Conservation (phyloP, 1,284 basidiomycete species). For the Meira nashicola region DNA sequence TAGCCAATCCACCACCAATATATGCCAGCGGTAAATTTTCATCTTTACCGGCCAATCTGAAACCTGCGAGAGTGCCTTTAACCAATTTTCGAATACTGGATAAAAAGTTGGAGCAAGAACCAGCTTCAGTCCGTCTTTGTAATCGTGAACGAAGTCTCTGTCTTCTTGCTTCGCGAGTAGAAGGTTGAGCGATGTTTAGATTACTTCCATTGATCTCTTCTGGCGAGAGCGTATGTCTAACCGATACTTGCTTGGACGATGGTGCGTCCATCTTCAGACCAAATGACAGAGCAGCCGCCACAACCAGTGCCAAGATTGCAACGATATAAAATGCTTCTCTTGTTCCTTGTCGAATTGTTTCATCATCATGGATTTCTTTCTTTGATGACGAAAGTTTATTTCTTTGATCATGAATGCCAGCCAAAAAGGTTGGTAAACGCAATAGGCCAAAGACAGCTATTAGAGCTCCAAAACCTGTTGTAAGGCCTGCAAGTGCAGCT, state of each 20-base stretch:
- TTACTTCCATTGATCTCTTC: conserved; percentile 2
- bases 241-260: neutral
- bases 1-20: conserved; percentile 30
- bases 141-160: conserved; percentile 4
- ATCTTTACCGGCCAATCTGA: conserved; percentile 13
- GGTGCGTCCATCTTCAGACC: conserved; percentile 14
- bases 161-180: conserved; percentile 10
- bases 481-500: conserved; percentile 28
- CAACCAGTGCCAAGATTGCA: neutral
- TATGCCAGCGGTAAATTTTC: conserved; percentile 30
- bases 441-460: conserved; percentile 34
- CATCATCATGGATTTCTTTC: conserved; percentile 8
- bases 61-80: conserved; percentile 9
- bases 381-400: neutral
- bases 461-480: conserved; percentile 30
- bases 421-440: conserved; percentile 27
- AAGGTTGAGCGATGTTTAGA: neutral
- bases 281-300: conserved; percentile 7
- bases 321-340: conserved; percentile 26
- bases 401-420: conserved; percentile 16
- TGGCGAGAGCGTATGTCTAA: neutral
- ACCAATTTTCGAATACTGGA: neutral
- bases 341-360: conserved; percentile 19
- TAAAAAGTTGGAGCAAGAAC: neutral
- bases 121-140: neutral